Conservation (phyloP, 352 stramenopile genomes). For the Globisporangium uncinulatum region DNA sequence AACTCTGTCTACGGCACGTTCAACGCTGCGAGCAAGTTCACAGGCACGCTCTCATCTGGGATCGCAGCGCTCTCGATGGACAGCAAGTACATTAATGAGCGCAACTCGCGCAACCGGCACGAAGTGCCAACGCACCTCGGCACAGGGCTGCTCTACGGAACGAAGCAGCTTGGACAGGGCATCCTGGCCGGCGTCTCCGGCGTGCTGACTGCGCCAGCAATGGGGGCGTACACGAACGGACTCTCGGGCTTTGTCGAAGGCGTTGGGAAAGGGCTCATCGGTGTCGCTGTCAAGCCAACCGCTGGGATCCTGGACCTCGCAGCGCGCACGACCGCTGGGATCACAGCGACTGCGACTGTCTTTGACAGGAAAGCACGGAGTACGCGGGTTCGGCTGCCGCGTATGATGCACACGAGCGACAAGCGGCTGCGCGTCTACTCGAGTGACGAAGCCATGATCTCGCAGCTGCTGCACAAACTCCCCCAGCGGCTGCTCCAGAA, state of each 20-base stretch:
- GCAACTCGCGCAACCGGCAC: conserved; percentile 68
- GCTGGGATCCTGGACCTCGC: conserved; percentile 82
- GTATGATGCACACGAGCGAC: conserved; percentile 72
- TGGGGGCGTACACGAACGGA: conserved; percentile 87
- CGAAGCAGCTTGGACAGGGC: conserved; percentile 88
- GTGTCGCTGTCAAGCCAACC: conserved; percentile 85
- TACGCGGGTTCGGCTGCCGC: conserved; percentile 59
- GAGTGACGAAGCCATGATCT: conserved; percentile 59
- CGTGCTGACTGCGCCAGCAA: conserved; percentile 87
- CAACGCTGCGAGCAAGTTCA: conserved; percentile 92
- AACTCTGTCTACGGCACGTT: conserved; percentile 91
- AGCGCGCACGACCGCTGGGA: conserved; percentile 67
- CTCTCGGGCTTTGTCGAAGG: conserved; percentile 87
- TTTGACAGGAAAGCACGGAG: conserved; percentile 75
- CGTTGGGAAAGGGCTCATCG: conserved; percentile 82
- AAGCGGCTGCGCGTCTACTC: conserved; percentile 78
- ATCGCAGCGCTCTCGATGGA: conserved; percentile 89
- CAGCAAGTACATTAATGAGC: conserved; percentile 80
- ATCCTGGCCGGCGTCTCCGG: conserved; percentile 88
- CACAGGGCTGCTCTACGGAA: conserved; percentile 80
- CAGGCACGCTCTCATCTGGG: conserved; percentile 86
- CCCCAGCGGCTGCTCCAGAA: conserved; percentile 54
- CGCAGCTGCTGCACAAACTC: conserved; percentile 52
- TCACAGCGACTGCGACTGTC: conserved; percentile 78
- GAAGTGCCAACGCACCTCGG: conserved; percentile 84